These are phyloP conservation scores for Cystobasidium ongulense DNA, from an alignment of 768 basidiomycete genomes.

Conservation along the genomic window DNA sequence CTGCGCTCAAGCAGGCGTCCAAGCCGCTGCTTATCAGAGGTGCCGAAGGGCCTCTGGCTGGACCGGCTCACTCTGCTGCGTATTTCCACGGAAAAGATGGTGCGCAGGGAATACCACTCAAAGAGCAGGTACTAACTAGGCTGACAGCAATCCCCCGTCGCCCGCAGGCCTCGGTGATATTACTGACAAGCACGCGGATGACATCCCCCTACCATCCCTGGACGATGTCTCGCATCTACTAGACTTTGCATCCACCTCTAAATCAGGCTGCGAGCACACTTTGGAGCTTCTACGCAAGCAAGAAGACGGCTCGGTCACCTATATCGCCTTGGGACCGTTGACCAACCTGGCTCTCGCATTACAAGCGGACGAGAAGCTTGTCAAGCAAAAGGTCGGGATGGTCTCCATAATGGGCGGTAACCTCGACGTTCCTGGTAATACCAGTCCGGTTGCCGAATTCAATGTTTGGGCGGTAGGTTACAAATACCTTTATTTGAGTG, in stretches of 20 bases:
- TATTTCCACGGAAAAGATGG: slow-evolving; percentile 39
- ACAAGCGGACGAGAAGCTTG: slow-evolving; percentile 52
- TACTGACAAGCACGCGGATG: slow-evolving; percentile 40
- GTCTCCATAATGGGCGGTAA: slow-evolving; percentile 90
- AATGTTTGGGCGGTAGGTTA: slow-evolving; percentile 45
- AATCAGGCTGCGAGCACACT: slow-evolving; percentile 37
- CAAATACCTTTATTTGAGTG: not conserved
- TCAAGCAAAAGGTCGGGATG: slow-evolving; percentile 54
- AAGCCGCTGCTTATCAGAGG: slow-evolving; percentile 38
- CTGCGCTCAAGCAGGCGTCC: not conserved
- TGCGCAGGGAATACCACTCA: not conserved
- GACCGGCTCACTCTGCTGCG: slow-evolving; percentile 38
- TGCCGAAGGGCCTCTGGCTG: slow-evolving; percentile 40
- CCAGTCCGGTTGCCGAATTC: slow-evolving; percentile 75
- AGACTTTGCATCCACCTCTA: slow-evolving; percentile 6
- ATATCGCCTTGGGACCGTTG: slow-evolving; percentile 65
- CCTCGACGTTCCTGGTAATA: slow-evolving; percentile 82
- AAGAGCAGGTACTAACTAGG: not conserved
- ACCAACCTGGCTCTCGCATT: slow-evolving; percentile 70
- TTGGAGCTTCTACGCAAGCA: slow-evolving; percentile 54
- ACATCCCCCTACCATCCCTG: slow-evolving; percentile 26
- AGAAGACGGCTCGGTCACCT: slow-evolving; percentile 57
- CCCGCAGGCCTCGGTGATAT: slow-evolving; percentile 41
- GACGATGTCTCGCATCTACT: slow-evolving; percentile 6
- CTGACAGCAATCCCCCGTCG: not conserved